Evolutionary conservation across 495 filamentous ascomycete genomes (phyloP).

Genomic region (Xylaria castorea): DNA sequence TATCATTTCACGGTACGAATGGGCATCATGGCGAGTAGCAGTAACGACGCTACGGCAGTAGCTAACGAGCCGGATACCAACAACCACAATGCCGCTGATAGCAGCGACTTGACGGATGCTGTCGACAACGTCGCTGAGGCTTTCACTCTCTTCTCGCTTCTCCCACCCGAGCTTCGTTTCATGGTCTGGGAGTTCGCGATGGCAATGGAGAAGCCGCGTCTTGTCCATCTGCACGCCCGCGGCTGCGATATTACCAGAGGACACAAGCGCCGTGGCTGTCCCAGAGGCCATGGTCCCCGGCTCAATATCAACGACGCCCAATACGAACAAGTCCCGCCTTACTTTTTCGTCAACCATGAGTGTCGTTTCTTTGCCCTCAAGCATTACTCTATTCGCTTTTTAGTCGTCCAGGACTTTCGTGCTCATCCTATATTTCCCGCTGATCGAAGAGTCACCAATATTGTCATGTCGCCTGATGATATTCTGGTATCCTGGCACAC

Average conservation of each 20-base stretch:
- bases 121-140: too few relatives aligned
- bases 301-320: background rate
- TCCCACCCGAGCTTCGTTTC: background rate
- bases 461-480: constrained; percentile 9
- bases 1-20: too few relatives aligned
- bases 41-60: background rate
- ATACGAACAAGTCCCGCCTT: background rate
- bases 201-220: constrained; percentile 1
- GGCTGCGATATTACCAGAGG: background rate
- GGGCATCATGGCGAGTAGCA: background rate
- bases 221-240: constrained; percentile 4
- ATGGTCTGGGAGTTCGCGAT: background rate
- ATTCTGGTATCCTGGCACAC: background rate
- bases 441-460: background rate
- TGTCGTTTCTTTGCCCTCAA: background rate
- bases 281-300: background rate
- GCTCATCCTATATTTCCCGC: too few relatives aligned
- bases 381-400: constrained; percentile 13
- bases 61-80: background rate
- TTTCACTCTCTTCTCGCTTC: background rate
- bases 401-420: background rate
- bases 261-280: background rate
- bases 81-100: background rate
- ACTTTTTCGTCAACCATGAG: constrained; percentile 5
- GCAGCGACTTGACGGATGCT: background rate